Conservation (phyloP, 768 basidiomycete species). For the Rubroboletus satanas region DNA sequence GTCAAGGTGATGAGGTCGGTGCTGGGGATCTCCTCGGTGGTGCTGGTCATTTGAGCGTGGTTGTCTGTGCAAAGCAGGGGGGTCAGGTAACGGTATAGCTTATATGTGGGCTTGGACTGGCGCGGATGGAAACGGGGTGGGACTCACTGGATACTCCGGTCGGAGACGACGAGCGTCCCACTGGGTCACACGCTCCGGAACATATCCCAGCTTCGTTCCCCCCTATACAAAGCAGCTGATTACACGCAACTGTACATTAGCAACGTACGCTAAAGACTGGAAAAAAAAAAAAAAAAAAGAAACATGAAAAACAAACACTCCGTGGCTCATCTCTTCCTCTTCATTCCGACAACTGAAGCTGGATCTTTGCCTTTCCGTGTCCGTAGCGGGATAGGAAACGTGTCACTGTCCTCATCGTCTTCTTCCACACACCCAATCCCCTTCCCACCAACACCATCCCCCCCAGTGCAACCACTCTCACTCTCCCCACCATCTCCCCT, state of each 20-base stretch:
- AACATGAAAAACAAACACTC: background rate
- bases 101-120: slow-evolving; percentile 7
- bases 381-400: slow-evolving; percentile 68
- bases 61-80: background rate
- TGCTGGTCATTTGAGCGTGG: slow-evolving; percentile 25
- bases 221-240: slow-evolving; percentile 7
- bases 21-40: slow-evolving; percentile 60
- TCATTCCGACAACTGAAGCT: slow-evolving; percentile 44
- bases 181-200: slow-evolving; percentile 28
- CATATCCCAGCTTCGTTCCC: slow-evolving; percentile 2
- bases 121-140: slow-evolving; percentile 22
- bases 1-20: slow-evolving; percentile 93
- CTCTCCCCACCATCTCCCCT: slow-evolving; percentile 36
- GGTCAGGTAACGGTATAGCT: background rate
- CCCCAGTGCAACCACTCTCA: slow-evolving; percentile 20
- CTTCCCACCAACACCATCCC: slow-evolving; percentile 14
- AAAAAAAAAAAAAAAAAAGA: background rate
- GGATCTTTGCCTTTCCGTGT: slow-evolving; percentile 60
- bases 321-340: slow-evolving; percentile 61
- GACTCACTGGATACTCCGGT: slow-evolving; percentile 9
- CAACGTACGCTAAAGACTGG: slow-evolving; percentile 10
- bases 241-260: slow-evolving; percentile 18
- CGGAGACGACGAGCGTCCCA: background rate
- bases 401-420: slow-evolving; percentile 68
- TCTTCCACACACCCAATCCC: slow-evolving; percentile 38